phyloP scores from a whole-genome alignment of 306 rosid genomes.

The Dalbergia oliveri region DNA sequence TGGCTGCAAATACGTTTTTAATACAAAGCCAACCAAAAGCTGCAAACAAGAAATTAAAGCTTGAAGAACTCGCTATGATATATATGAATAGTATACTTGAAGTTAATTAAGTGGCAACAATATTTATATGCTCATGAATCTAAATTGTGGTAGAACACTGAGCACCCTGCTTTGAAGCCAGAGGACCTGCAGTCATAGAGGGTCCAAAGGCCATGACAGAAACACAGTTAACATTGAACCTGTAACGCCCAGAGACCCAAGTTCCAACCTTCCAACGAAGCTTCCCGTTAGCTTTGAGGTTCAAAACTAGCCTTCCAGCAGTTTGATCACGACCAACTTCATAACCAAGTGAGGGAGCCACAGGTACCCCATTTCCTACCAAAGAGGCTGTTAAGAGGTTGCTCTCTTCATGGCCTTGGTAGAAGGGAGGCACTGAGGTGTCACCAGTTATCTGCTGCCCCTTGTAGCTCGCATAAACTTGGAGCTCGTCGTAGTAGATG shows the following conservation, averaged over 20 bases:
- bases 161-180: constrained; percentile 63
- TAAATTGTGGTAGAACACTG: constrained; percentile 80
- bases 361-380: constrained; percentile 67
- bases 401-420: constrained; percentile 71
- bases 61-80: constrained; percentile 23
- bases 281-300: constrained; percentile 69
- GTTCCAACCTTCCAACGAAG: constrained; percentile 93
- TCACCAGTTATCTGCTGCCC: constrained; percentile 78
- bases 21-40: constrained; percentile 55
- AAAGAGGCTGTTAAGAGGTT: constrained; percentile 77
- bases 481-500: constrained; percentile 81
- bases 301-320: constrained; percentile 67
- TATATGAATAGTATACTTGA: neutral
- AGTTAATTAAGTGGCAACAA: neutral
- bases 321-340: constrained; percentile 79
- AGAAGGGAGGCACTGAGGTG: constrained; percentile 78
- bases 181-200: constrained; percentile 57
- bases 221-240: constrained; percentile 78
- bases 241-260: constrained; percentile 89
- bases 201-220: constrained; percentile 74
- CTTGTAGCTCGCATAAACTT: constrained; percentile 74
- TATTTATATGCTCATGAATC: neutral
- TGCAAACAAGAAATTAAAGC: neutral
- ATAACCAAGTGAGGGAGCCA: constrained; percentile 80
- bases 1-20: constrained; percentile 43